Conservation (phyloP, 768 basidiomycete species). For the Russula sp. region DNA sequence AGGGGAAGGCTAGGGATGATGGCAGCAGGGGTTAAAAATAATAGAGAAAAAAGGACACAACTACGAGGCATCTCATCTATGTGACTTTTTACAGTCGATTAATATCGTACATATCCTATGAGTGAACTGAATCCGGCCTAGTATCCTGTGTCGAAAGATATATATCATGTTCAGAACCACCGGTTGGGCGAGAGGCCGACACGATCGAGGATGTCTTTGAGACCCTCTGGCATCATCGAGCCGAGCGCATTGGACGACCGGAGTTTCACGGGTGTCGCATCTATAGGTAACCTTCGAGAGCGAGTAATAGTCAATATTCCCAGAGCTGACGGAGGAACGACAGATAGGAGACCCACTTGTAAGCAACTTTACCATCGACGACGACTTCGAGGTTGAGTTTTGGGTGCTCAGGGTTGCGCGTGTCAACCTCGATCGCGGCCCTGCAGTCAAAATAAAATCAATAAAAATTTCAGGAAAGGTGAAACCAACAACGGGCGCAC, state of each 20-base stretch:
- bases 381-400: slow-evolving; percentile 48
- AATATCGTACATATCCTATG: slow-evolving; percentile 1
- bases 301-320: background rate
- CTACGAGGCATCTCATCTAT: background rate
- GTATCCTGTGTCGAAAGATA: background rate
- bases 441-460: slow-evolving; percentile 28
- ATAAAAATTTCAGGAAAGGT: background rate
- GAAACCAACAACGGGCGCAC: slow-evolving; percentile 28
- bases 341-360: slow-evolving; percentile 35
- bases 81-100: background rate
- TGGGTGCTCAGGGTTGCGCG: slow-evolving; percentile 43
- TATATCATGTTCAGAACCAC: slow-evolving; percentile 41
- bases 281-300: slow-evolving; percentile 37
- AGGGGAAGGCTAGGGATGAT: background rate
- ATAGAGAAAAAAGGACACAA: background rate
- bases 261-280: slow-evolving; percentile 41
- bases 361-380: slow-evolving; percentile 50
- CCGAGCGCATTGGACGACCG: slow-evolving; percentile 39
- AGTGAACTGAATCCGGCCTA: background rate
- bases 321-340: background rate
- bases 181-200: slow-evolving; percentile 47
- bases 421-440: slow-evolving; percentile 67
- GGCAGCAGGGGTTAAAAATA: too few species aligned
- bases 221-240: slow-evolving; percentile 38
- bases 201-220: slow-evolving; percentile 49